Percentiles rank a stretch among this genome's conserved stretches.
Evolutionary conservation across 2,329 filamentous ascomycete species (phyloP).

Genomic region (Microsporum audouinii): DNA sequence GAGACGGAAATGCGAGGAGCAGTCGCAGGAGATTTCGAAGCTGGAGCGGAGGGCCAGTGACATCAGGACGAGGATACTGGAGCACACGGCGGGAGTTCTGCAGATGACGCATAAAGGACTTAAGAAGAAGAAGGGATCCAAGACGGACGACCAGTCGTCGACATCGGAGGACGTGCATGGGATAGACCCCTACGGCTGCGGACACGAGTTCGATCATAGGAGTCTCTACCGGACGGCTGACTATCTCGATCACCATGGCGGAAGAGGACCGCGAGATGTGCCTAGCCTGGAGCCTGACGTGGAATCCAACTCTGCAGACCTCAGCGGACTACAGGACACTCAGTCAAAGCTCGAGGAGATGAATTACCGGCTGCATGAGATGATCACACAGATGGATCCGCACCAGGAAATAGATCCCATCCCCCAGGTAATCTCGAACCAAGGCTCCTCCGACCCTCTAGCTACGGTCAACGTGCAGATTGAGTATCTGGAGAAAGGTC

Average conservation of each 20-base stretch:
- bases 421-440: conserved; percentile 24
- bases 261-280: conserved; percentile 13
- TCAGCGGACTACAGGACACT: conserved; percentile 48
- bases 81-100: conserved; percentile 85
- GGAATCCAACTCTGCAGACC: conserved; percentile 15
- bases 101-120: conserved; percentile 75
- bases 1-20: conserved; percentile 71
- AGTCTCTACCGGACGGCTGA: conserved; percentile 62
- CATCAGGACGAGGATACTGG: conserved; percentile 62
- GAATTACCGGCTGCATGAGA: conserved; percentile 54
- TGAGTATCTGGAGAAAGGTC: conserved; percentile 57
- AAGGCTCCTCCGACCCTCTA: conserved; percentile 19
- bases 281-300: conserved; percentile 10
- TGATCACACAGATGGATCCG: conserved; percentile 44
- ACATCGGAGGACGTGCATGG: conserved; percentile 4
- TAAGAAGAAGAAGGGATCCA: conserved; percentile 42
- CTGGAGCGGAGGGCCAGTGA: conserved; percentile 67
- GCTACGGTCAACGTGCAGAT: conserved; percentile 45
- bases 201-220: conserved; percentile 61
- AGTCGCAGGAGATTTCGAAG: conserved; percentile 67
- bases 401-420: conserved; percentile 28
- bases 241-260: conserved; percentile 43
- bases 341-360: conserved; percentile 57
- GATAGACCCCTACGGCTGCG: conserved; percentile 22
- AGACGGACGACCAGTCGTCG: conserved; percentile 36